Evolutionary conservation across 2,329 filamentous ascomycete genomes (phyloP), one percentile per base, ranked within the genome.

Genomic region (Xylaria sp.): DNA sequence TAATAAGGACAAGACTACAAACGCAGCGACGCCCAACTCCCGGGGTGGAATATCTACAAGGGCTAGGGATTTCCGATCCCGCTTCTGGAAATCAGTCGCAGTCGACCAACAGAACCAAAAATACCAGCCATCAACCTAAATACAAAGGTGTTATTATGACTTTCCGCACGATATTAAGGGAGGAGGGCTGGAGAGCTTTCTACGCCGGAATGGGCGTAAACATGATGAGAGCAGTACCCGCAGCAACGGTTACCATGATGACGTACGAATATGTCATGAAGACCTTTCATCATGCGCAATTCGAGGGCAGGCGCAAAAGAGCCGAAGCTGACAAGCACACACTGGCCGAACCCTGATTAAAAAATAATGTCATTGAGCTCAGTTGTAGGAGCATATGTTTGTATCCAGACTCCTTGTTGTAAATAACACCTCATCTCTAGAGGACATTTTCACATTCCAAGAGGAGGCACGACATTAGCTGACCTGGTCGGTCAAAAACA

Each of bases 181-280:
- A 99, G 80, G 96, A 99, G 81, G 96, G 96, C 7, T 98, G 95
- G 94, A 88, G 92, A 71, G 95, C 95, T 3, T 98, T 99, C 76
- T 99, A 99, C 80, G 95, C 94, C 28, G 96, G 96, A 44, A 94
- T 99, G 86, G 96, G 96, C 46, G 97, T 95, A 58, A 99, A 99
- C 82, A 93, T 99, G 89, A 94, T 98, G 85, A 89, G 96, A 66
- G 96, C 96, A 8, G 91, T 99, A 13, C 96, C 96, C 39, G 94
- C 96, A 25, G 95, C 96, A 23, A 97, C 97, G 77, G 97, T 97
- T 32, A 99, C 96, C 2, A 97, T 99, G 91, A 86, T 98, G 78
- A 98, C 95, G 13, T 99, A 97, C 78, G 96, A 99, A 82, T 96
- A 91, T 75, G 82, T 86, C 59, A 89, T 89, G 88, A 82, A 84